phyloP scores from a whole-genome alignment of 257 asterid genomes.

The Knoxia roxburghii region DNA sequence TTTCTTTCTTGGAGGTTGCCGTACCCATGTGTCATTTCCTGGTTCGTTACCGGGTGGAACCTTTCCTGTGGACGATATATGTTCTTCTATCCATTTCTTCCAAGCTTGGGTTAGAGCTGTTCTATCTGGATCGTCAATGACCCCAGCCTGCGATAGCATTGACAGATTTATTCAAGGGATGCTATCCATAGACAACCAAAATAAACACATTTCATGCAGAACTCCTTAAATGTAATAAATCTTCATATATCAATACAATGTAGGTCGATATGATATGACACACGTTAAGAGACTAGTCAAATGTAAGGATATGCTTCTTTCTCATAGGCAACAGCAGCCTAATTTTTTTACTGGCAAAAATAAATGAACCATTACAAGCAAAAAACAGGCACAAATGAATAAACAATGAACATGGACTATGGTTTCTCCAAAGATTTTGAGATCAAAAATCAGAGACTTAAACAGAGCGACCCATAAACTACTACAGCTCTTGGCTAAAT shows the following conservation, averaged over 20 bases:
- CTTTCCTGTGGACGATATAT: constrained; percentile 67
- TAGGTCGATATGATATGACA: neutral
- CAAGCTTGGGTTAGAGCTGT: constrained; percentile 68
- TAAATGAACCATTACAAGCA: neutral
- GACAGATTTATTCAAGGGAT: neutral
- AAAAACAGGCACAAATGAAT: neutral
- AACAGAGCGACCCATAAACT: neutral
- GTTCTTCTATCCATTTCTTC: constrained; percentile 98
- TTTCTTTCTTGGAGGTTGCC: constrained; percentile 68
- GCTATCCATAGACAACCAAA: neutral
- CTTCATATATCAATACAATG: neutral
- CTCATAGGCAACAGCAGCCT: neutral
- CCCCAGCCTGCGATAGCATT: constrained; percentile 43
- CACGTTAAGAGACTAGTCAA: neutral
- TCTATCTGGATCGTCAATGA: constrained; percentile 67
- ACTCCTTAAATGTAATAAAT: neutral
- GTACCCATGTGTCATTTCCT: constrained; percentile 78
- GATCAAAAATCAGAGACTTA: neutral
- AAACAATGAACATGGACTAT: neutral
- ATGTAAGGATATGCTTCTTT: neutral
- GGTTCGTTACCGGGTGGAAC: constrained; percentile 89
- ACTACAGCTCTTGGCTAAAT: neutral
- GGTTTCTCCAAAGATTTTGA: neutral
- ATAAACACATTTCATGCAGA: neutral
- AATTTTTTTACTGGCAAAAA: neutral